Conservation (phyloP, 306 rosid species). For the Ormosia semicastrata region DNA sequence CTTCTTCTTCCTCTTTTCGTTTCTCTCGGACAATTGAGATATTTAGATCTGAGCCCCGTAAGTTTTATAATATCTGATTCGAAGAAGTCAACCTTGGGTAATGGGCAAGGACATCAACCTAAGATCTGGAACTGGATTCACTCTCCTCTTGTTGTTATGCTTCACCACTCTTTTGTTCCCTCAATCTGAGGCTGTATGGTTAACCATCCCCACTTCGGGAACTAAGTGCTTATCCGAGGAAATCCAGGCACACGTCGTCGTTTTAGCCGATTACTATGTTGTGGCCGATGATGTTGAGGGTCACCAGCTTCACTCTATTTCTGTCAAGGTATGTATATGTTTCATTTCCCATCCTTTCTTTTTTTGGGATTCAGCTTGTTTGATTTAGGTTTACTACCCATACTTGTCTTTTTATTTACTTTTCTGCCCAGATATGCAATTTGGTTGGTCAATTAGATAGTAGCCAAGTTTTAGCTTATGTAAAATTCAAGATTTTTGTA, state of each 20-base stretch:
- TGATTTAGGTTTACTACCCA: not conserved
- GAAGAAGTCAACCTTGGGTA: not conserved
- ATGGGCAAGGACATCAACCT: constrained; percentile 29
- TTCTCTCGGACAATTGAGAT: not conserved
- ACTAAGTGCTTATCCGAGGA: constrained; percentile 64
- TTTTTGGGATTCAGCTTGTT: not conserved
- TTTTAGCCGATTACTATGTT: constrained; percentile 59
- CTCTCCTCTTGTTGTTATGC: constrained; percentile 32
- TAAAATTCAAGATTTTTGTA: not conserved
- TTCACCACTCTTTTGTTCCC: constrained; percentile 15
- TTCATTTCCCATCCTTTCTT: not conserved
- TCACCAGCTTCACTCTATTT: constrained; percentile 36
- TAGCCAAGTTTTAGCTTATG: not conserved
- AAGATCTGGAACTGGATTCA: not conserved
- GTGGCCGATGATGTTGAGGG: constrained; percentile 31
- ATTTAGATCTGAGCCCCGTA: constrained; percentile 29
- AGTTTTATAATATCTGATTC: not conserved
- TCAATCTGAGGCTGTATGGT: constrained; percentile 38
- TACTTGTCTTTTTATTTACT: not conserved
- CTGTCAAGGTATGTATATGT: constrained; percentile 45
- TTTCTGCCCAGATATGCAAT: not conserved
- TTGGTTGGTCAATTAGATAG: not conserved
- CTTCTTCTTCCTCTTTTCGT: not conserved
- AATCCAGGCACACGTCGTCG: constrained; percentile 50
- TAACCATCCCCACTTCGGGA: constrained; percentile 46